Conservation (phyloP, 768 basidiomycete species). For the Russula sp. region DNA sequence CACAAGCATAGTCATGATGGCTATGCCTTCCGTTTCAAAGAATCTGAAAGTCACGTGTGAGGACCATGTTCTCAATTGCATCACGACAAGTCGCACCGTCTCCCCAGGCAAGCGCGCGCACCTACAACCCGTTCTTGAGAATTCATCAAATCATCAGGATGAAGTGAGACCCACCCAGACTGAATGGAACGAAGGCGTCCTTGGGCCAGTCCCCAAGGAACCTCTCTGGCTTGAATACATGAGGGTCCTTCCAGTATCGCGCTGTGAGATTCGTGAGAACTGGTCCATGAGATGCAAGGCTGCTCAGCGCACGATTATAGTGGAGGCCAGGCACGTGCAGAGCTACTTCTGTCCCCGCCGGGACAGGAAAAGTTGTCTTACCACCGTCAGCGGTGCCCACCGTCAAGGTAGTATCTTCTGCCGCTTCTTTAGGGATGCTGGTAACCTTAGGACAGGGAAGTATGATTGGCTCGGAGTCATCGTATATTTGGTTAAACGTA, state of each 20-base stretch:
- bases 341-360: constrained; percentile 37
- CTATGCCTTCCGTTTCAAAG: constrained; percentile 45
- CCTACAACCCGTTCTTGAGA: constrained; percentile 1
- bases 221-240: constrained; percentile 38
- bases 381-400: constrained; percentile 35
- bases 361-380: constrained; percentile 36
- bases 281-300: too few relatives aligned
- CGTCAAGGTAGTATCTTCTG: constrained; percentile 42
- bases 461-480: not conserved
- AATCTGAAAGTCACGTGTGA: constrained; percentile 33
- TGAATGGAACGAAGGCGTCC: constrained; percentile 34
- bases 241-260: constrained; percentile 50
- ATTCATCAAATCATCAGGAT: not conserved
- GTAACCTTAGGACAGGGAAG: constrained; percentile 35
- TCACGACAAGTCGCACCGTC: constrained; percentile 14
- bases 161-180: constrained; percentile 15
- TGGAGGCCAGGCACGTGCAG: constrained; percentile 41
- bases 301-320: constrained; percentile 40
- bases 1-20: constrained; percentile 42
- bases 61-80: not conserved
- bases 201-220: constrained; percentile 32
- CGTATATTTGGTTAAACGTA: not conserved
- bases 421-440: constrained; percentile 39
- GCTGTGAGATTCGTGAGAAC: constrained; percentile 31
- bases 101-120: constrained; percentile 24